Evolutionary conservation across 1,284 basidiomycete genomes (phyloP).

Genomic region (Boletus austroedulis): DNA sequence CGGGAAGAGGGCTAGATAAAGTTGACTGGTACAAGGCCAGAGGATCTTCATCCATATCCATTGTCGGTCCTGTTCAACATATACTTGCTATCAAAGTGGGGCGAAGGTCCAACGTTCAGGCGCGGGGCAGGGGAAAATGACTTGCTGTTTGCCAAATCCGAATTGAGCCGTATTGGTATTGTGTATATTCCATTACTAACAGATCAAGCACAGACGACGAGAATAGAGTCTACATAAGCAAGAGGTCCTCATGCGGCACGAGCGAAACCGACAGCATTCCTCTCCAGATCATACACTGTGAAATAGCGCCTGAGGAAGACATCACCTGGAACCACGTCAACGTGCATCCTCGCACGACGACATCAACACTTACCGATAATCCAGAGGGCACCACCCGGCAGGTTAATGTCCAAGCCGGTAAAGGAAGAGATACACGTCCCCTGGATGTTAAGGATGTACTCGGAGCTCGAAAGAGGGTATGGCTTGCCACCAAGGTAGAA

Average conservation of each 20-base stretch:
- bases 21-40: slow-evolving; percentile 5
- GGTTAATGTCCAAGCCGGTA: slow-evolving; percentile 88
- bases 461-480: slow-evolving; percentile 78
- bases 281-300: slow-evolving; percentile 90
- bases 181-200: not conserved
- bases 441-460: slow-evolving; percentile 87
- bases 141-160: not conserved
- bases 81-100: not conserved
- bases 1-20: slow-evolving; percentile 1
- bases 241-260: slow-evolving; percentile 17
- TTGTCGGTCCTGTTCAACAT: slow-evolving; percentile 5
- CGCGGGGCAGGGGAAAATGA: not conserved
- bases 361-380: slow-evolving; percentile 71
- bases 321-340: slow-evolving; percentile 52
- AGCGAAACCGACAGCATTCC: slow-evolving; percentile 87
- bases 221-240: slow-evolving; percentile 8
- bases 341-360: slow-evolving; percentile 4
- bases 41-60: slow-evolving; percentile 12
- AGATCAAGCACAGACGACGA: slow-evolving; percentile 14
- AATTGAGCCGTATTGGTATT: too few relatives aligned
- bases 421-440: slow-evolving; percentile 96
- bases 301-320: slow-evolving; percentile 88
- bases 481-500: slow-evolving; percentile 82
- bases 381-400: slow-evolving; percentile 87
- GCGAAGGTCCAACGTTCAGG: not conserved